These are phyloP conservation scores for Asterophora parasitica DNA, from an alignment of 768 basidiomycete species.

Conservation along the genomic window DNA sequence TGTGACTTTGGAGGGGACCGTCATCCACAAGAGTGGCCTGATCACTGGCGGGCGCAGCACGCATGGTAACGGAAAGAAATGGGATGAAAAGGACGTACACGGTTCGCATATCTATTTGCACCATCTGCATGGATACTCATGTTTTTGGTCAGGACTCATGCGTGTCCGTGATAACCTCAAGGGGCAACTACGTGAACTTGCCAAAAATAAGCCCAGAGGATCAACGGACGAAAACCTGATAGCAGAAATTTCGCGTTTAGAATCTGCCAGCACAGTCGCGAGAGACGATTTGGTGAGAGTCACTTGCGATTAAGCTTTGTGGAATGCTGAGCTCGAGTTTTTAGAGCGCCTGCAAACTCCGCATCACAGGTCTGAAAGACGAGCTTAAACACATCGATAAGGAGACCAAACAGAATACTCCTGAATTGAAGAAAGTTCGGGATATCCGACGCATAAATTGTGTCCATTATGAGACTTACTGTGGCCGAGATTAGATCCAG, in stretches of 20 bases:
- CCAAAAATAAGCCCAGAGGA: constrained; percentile 75
- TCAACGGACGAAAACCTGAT: constrained; percentile 80
- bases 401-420: constrained; percentile 59
- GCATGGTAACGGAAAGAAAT: constrained; percentile 74
- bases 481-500: constrained; percentile 40
- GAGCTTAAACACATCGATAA: constrained; percentile 80
- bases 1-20: constrained; percentile 92
- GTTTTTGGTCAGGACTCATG: constrained; percentile 28
- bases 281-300: constrained; percentile 73
- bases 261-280: constrained; percentile 68
- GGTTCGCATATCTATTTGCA: constrained; percentile 37
- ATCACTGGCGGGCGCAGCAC: constrained; percentile 93
- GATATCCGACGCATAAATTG: background rate
- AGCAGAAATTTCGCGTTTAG: constrained; percentile 72
- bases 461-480: background rate
- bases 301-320: background rate
- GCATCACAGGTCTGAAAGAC: constrained; percentile 73
- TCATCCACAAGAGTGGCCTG: constrained; percentile 95
- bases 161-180: constrained; percentile 69
- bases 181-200: constrained; percentile 76
- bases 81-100: constrained; percentile 92
- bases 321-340: background rate
- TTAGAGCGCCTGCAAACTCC: constrained; percentile 72
- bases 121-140: background rate
- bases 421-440: constrained; percentile 67